phyloP scores from a whole-genome alignment of 495 filamentous ascomycete species.

The Aspergillus nanangensis region DNA sequence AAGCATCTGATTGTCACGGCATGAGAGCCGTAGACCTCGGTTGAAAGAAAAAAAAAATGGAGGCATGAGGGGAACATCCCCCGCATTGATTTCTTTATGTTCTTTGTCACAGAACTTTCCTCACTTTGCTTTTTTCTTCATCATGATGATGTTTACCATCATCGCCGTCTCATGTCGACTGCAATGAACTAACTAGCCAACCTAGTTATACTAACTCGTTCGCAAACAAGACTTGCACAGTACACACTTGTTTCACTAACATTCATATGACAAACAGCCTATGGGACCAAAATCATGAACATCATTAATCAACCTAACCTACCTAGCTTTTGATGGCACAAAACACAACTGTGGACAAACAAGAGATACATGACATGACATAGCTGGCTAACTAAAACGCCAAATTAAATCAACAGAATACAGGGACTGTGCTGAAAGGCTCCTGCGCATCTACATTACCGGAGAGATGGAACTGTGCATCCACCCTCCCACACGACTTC shows the following conservation, averaged over 20 bases:
- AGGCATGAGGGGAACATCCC: neutral
- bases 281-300: slow-evolving; percentile 3
- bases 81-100: slow-evolving; percentile 4
- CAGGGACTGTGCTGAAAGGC: neutral
- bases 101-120: neutral
- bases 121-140: neutral
- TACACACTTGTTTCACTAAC: too few species aligned
- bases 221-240: too few species aligned
- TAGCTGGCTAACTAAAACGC: slow-evolving; percentile 4
- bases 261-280: neutral
- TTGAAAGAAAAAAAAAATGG: too few species aligned
- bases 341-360: neutral
- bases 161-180: too few species aligned
- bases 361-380: neutral
- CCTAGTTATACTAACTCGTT: too few species aligned
- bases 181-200: too few species aligned
- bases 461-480: too few species aligned
- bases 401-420: slow-evolving; percentile 1
- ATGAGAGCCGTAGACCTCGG: neutral
- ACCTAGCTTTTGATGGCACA: slow-evolving; percentile 16
- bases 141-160: neutral
- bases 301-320: slow-evolving; percentile 21
- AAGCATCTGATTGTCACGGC: neutral
- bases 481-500: neutral
- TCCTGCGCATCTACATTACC: neutral